Evolutionary conservation across 1,284 basidiomycete species (phyloP), one percentile per base, ranked within the genome.

Genomic region (Sporisorium exsertum): DNA sequence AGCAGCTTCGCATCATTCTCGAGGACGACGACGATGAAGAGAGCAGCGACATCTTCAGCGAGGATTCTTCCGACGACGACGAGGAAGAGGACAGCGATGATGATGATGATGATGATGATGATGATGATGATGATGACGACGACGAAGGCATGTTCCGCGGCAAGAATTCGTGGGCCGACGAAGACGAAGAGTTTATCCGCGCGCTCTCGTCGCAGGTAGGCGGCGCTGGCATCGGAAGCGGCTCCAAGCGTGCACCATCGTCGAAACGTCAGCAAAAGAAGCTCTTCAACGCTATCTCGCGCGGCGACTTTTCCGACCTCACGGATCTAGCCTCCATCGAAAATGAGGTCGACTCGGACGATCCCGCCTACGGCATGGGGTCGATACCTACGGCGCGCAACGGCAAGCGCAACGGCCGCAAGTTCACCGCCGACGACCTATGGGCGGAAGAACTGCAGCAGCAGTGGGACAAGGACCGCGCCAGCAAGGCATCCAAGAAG

Each of bases 171-270:
- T 90, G 90, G 89, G 89, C 88, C 1, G 90, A 91, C 50, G 83
- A 88, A 27, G 91, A 93, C 65, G 91, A 93, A 46, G 89, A 89
- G 42, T 90, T 90, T 74, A 87, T 91, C 51, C 88, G 87, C n/a
- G 80, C 88, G 16, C 89, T 93, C 16, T 61, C 69, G 3, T 62
- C 64, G 9, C 64, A 68, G 46, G 61, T 77, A 15, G 69, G 73
- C 18, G 62, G 67, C n/a, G 72, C 67, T 18, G 69, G 70, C 2
- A 68, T 64, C 51, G 65, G 71, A 35, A 72, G 69, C 43, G 46
- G 52, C n/a, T 22, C 42, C 40, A 35, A 51, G 7, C 16, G 60
- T 1, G 60, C 64, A 2, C 27, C 64, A 6, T 61, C 61, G 10
- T 61, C 64, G 4, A 68, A 72, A 27, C 91, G 90, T 77, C 86